Conservation (phyloP, 208 protist species). For the Leishmania guyanensis region DNA sequence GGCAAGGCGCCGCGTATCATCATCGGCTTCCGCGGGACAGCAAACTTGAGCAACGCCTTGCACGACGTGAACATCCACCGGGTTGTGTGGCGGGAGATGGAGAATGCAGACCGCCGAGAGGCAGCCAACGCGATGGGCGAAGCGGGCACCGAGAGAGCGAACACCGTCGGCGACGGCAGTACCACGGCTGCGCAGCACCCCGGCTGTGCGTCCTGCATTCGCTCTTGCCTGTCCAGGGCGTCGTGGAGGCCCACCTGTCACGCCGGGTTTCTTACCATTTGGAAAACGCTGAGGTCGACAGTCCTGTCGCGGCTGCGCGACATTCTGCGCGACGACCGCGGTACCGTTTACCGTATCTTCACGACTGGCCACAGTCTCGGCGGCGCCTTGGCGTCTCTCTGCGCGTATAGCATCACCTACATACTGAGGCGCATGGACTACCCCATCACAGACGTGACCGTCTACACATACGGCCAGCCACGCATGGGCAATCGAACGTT, state of each 20-base stretch:
- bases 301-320: slow-evolving; percentile 56
- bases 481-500: slow-evolving; percentile 84
- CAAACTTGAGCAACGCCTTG: slow-evolving; percentile 77
- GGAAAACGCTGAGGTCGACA: slow-evolving; percentile 62
- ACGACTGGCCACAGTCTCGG: slow-evolving; percentile 90
- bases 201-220: slow-evolving; percentile 35
- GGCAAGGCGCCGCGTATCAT: slow-evolving; percentile 79
- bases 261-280: slow-evolving; percentile 84
- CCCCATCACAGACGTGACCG: slow-evolving; percentile 71
- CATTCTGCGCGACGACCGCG: slow-evolving; percentile 37
- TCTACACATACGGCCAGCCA: slow-evolving; percentile 92
- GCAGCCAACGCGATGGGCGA: neutral
- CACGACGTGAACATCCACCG: slow-evolving; percentile 79
- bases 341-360: slow-evolving; percentile 76
- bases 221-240: slow-evolving; percentile 24
- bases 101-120: slow-evolving; percentile 8
- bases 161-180: slow-evolving; percentile 16
- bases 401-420: slow-evolving; percentile 75
- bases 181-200: slow-evolving; percentile 26
- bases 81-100: slow-evolving; percentile 81
- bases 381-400: slow-evolving; percentile 87
- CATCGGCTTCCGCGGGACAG: slow-evolving; percentile 89
- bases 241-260: slow-evolving; percentile 73
- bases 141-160: neutral
- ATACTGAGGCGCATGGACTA: slow-evolving; percentile 61